phyloP scores from a whole-genome alignment of 2,329 filamentous ascomycete genomes.

The Stachybotrys elegans region DNA sequence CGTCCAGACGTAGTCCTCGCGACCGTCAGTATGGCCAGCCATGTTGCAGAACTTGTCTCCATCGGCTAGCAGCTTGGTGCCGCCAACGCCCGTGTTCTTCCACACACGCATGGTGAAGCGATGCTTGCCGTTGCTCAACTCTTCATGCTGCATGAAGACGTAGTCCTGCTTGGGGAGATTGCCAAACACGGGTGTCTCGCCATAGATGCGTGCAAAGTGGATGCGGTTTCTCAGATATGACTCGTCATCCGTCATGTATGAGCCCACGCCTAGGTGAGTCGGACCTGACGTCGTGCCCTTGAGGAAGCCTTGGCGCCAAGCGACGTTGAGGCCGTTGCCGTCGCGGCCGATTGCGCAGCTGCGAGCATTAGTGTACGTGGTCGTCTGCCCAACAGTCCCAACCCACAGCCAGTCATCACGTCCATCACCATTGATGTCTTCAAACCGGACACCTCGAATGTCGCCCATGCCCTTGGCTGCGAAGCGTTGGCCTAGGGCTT shows the following conservation, averaged over 20 bases:
- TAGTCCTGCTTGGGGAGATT: conserved; percentile 7
- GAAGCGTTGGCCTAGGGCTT: conserved; percentile 23
- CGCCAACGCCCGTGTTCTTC: conserved; percentile 6
- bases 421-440: not conserved
- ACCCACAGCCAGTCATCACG: conserved; percentile 11
- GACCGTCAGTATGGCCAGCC: conserved; percentile 6
- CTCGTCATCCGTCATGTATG: not conserved
- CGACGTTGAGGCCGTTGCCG: not conserved
- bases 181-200: conserved; percentile 4
- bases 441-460: no score
- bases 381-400: conserved; percentile 9
- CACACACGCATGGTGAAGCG: conserved; percentile 7
- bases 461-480: no score
- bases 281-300: no score
- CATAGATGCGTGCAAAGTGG: not conserved
- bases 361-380: conserved; percentile 16
- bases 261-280: not conserved
- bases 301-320: no score
- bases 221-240: not conserved
- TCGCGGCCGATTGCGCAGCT: not conserved
- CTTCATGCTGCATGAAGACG: conserved; percentile 8
- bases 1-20: conserved; percentile 12
- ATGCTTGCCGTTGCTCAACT: not conserved
- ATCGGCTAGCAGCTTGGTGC: conserved; percentile 8
- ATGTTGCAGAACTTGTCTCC: conserved; percentile 16